These are phyloP conservation scores for Biscogniauxia mediterranea DNA, from an alignment of 2,329 filamentous ascomycete genomes.

Conservation along the genomic window DNA sequence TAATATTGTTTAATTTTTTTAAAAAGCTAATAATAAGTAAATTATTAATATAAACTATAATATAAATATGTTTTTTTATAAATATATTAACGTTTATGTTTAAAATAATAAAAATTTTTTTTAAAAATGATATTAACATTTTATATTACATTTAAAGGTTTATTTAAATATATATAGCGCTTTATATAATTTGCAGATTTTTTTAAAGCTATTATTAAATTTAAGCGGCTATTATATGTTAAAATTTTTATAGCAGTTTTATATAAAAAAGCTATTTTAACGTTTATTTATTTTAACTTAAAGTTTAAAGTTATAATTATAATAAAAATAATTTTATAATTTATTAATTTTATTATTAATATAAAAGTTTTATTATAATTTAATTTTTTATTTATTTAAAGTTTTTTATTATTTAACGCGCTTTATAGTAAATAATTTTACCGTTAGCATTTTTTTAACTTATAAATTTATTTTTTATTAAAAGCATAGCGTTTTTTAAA, in stretches of 20 bases:
- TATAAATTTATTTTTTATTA: constrained; percentile 3
- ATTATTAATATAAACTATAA: no score
- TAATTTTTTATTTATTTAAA: constrained; percentile 1
- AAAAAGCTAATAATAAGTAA: no score
- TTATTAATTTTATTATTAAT: constrained; percentile 2
- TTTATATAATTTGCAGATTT: not conserved
- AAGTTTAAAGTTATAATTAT: constrained; percentile 1
- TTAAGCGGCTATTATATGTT: not conserved
- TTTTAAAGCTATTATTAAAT: not conserved
- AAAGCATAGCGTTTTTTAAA: no score
- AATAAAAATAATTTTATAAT: constrained; percentile 2
- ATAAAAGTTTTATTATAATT: constrained; percentile 4
- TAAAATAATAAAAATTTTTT: no score
- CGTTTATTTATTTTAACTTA: constrained; percentile 3
- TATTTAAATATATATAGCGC: not conserved
- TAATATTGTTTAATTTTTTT: no score
- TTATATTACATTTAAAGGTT: no score
- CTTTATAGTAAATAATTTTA: constrained; percentile 1
- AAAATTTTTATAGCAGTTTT: not conserved
- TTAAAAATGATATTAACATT: not conserved
- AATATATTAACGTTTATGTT: no score
- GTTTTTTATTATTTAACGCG: not conserved
- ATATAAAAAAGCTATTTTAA: constrained; percentile 3
- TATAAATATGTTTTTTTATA: constrained; percentile 1
- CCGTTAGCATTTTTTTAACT: constrained; percentile 21